These are phyloP conservation scores for Fusarium nodosum DNA, from an alignment of 2,329 filamentous ascomycete genomes.

Conservation along the genomic window DNA sequence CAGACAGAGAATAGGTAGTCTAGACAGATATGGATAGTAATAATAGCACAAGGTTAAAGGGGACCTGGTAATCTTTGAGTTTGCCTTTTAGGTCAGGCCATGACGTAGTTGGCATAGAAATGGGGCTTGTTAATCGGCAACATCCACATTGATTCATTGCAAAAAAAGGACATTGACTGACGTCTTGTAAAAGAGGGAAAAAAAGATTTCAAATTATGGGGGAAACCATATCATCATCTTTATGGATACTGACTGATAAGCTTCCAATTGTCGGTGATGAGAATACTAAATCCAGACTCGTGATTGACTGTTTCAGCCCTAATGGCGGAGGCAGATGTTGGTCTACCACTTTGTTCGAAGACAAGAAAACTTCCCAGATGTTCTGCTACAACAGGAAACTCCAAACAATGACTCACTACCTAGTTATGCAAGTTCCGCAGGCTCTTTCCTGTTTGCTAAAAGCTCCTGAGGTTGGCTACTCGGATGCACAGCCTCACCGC, in stretches of 20 bases:
- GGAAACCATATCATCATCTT: neutral
- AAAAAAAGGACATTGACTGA: neutral
- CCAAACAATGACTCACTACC: neutral
- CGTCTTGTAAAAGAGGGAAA: neutral
- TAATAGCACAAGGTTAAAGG: neutral
- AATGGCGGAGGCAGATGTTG: constrained; percentile 2
- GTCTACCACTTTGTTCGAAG: neutral
- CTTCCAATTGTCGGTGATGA: neutral
- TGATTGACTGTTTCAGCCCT: constrained; percentile 16
- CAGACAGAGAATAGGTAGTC: neutral
- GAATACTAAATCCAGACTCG: neutral
- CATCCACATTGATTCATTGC: neutral
- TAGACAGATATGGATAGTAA: neutral
- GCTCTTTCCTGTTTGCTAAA: constrained; percentile 5
- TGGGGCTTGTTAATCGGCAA: constrained; percentile 16
- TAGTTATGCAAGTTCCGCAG: constrained; percentile 20
- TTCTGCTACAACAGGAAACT: neutral
- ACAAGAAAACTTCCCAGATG: neutral
- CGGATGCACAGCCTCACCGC: constrained; percentile 10
- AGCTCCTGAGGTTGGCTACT: constrained; percentile 30
- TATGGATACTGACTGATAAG: neutral
- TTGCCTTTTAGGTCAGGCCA: constrained; percentile 12
- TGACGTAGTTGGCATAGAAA: constrained; percentile 41
- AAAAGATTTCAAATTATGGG: constrained; percentile 15
- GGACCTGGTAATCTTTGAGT: neutral